Conservation (phyloP, 352 stramenopile genomes). For the Globisporangium camurandrum region DNA sequence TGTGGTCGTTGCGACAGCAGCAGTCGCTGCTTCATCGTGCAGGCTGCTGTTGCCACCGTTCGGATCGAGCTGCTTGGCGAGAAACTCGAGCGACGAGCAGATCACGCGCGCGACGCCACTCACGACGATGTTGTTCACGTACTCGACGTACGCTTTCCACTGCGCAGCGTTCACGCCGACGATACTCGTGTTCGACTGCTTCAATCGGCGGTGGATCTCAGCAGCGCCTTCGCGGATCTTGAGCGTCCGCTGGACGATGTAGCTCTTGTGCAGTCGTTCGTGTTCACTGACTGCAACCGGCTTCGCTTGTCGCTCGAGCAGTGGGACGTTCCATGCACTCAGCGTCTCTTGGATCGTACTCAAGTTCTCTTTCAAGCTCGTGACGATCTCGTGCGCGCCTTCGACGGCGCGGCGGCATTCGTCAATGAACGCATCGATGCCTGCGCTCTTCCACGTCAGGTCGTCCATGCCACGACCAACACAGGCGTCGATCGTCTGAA, state of each 20-base stretch:
- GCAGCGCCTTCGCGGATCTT: conserved; percentile 94
- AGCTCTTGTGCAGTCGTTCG: conserved; percentile 92
- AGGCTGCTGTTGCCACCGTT: conserved; percentile 33
- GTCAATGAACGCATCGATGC: conserved; percentile 92
- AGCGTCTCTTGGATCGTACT: conserved; percentile 92
- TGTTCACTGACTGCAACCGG: conserved; percentile 95
- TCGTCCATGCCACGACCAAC: conserved; percentile 90
- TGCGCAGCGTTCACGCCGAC: conserved; percentile 91
- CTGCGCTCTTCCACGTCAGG: conserved; percentile 95
- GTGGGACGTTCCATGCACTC: conserved; percentile 85
- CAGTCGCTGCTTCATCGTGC: neutral
- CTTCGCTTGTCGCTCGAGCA: conserved; percentile 95
- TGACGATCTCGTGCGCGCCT: conserved; percentile 92
- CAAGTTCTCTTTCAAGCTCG: conserved; percentile 96
- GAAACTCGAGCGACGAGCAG: conserved; percentile 84
- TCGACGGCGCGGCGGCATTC: conserved; percentile 83
- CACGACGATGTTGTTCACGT: conserved; percentile 97
- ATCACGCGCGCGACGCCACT: conserved; percentile 88
- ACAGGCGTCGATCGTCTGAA: conserved; percentile 94
- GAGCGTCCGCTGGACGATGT: conserved; percentile 88
- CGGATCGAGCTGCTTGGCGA: conserved; percentile 93
- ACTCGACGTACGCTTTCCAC: conserved; percentile 97
- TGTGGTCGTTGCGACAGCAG: conserved; percentile 12
- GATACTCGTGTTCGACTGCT: conserved; percentile 94
- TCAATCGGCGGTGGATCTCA: conserved; percentile 93